Evolutionary conservation across 768 basidiomycete species (phyloP), one percentile per base, ranked within the genome.

Genomic region (Fomitopsis serialis): DNA sequence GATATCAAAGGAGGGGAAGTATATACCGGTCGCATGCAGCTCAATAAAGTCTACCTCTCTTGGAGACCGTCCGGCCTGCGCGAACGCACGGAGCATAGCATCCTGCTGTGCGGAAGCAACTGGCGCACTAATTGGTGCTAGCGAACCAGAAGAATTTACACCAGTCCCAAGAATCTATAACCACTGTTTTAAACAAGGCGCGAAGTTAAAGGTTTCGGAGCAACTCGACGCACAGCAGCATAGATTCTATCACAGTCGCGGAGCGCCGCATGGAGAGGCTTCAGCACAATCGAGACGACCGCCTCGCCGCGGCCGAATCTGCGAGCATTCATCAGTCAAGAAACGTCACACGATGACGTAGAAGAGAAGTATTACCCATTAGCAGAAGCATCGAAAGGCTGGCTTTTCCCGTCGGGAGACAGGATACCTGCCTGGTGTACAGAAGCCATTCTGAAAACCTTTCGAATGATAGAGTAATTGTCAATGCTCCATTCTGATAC

Each of bases 1-100:
- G 5, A 34, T 32, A 40, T 7, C 13, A 25, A 21, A 40, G 21
- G 35, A 23, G 27, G n/a, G 10, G 19, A 40, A 6, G 3, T n/a
- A n/a, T n/a, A n/a, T 42, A 64, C 75, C 78, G 15, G 79, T 79
- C n/a, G 74, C 77, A 53, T 81, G 79, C 13, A 76, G 55, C 58
- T 80, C 79, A 0, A 80, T 66, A 54, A 68, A 80, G 53, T 78
- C 78, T 2, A 74, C 74, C 21, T 79, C 76, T 1, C 51, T 53
- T 2, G 74, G 74, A n/a, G 45, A 48, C 21, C 66, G 61, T 1
- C 64, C 61, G 2, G 70, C 68, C 4, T 63, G 59, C n/a, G 57
- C 36, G 57, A 68, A 78, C 1, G 74, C 75, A n/a, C 59, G 59
- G 2, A 48, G 54, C 68, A 77, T 77, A 2, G 72, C 71, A 21